Percentiles rank a stretch among this genome's conserved stretches.
Evolutionary conservation across 495 filamentous ascomycete genomes (phyloP).

Genomic region (Rostrohypoxylon terebratum): DNA sequence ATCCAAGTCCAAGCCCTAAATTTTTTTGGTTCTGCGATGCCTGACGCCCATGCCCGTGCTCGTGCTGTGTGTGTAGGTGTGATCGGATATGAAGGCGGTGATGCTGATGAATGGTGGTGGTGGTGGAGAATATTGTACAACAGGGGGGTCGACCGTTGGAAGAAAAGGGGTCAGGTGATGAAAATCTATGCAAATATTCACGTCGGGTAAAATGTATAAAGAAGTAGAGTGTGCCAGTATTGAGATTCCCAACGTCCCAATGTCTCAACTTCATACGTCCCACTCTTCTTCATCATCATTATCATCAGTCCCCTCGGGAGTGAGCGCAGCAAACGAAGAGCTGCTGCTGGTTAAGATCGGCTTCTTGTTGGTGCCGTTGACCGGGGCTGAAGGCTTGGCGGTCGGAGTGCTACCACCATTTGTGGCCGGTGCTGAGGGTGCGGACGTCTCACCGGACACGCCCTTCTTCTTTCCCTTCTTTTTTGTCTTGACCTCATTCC

Average conservation of each 20-base stretch:
- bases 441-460: conserved; percentile 41
- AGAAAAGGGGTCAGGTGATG: conserved; percentile 12
- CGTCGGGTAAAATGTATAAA: conserved; percentile 42
- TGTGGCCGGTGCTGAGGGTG: conserved; percentile 29
- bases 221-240: conserved; percentile 24
- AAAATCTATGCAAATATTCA: conserved; percentile 42
- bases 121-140: conserved; percentile 40
- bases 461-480: conserved; percentile 62
- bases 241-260: conserved; percentile 5
- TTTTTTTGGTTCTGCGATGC: conserved; percentile 24
- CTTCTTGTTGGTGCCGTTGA: conserved; percentile 50
- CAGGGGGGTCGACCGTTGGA: conserved; percentile 26
- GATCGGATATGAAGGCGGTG: background rate
- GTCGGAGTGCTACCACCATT: conserved; percentile 45
- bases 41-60: conserved; percentile 20
- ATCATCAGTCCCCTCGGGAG: conserved; percentile 52
- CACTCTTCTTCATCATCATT: conserved; percentile 60
- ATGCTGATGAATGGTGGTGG: background rate
- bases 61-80: conserved; percentile 8
- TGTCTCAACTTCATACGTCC: conserved; percentile 54
- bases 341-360: conserved; percentile 47
- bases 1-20: conserved; percentile 36
- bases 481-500: conserved; percentile 83
- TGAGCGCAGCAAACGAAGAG: conserved; percentile 63
- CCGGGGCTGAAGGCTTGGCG: conserved; percentile 49